These are phyloP conservation scores for Mesotaenium endlicherianum DNA, from an alignment of 139 green algal genomes.

Conservation along the genomic window DNA sequence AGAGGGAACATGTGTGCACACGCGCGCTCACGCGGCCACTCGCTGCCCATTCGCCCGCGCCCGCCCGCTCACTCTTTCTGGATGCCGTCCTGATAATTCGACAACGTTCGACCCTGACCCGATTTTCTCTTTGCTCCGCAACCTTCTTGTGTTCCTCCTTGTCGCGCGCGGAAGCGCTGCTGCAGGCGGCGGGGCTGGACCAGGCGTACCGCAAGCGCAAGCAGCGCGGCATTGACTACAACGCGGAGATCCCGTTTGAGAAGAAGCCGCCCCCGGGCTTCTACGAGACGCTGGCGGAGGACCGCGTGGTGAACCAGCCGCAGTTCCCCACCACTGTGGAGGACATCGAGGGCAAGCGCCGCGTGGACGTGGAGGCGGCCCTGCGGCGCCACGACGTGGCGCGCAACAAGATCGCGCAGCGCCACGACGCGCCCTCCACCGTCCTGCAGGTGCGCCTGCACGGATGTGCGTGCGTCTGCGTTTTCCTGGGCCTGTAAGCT, in stretches of 20 bases:
- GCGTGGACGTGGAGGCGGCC: constrained; percentile 83
- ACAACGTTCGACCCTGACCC: too few species aligned
- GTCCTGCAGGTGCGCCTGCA: constrained; percentile 19
- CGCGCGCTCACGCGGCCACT: too few species aligned
- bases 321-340: constrained; percentile 87
- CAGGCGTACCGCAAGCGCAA: constrained; percentile 59
- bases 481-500: too few species aligned
- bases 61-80: too few species aligned
- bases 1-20: too few species aligned
- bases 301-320: constrained; percentile 54
- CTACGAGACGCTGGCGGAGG: constrained; percentile 81
- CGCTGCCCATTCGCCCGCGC: too few species aligned
- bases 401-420: constrained; percentile 66
- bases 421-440: constrained; percentile 12
- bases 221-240: constrained; percentile 60
- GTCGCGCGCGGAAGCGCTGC: too few species aligned
- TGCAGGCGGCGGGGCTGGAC: constrained; percentile 73
- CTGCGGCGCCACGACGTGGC: constrained; percentile 81
- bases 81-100: too few species aligned
- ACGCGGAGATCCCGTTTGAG: constrained; percentile 82
- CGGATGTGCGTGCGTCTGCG: not conserved
- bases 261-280: constrained; percentile 80
- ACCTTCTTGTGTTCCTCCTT: too few species aligned
- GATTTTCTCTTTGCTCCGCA: too few species aligned
- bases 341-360: constrained; percentile 83